Conservation (phyloP, 352 stramenopile genomes). For the Phytophthora syringae region DNA sequence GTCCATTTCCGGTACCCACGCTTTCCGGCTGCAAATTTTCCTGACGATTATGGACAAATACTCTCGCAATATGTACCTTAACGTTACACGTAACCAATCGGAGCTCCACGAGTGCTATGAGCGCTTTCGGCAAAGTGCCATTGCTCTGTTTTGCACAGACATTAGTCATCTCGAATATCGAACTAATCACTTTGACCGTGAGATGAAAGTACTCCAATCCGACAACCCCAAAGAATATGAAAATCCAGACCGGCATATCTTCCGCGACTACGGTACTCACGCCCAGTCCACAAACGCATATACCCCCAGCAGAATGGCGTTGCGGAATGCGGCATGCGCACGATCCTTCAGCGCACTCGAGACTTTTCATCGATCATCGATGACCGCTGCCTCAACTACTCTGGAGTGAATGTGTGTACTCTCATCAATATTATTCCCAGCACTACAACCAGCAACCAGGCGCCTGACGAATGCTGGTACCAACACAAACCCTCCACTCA, state of each 20-base stretch:
- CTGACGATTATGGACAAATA: background rate
- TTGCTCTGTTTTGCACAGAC: background rate
- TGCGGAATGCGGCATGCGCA: conserved; percentile 19
- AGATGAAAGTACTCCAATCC: background rate
- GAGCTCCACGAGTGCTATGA: background rate
- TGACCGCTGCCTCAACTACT: background rate
- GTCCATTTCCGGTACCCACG: conserved; percentile 15
- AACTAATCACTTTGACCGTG: background rate
- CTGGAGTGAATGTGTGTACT: background rate
- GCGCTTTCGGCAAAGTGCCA: background rate
- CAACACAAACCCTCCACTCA: too few species aligned
- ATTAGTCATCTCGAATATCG: background rate
- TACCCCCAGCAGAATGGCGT: conserved; percentile 21
- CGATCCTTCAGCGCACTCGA: conserved; percentile 15
- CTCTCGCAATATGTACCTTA: background rate
- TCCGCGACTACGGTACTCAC: conserved; percentile 5
- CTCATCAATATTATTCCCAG: conserved; percentile 8
- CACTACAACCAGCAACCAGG: too few species aligned
- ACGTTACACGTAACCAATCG: conserved; percentile 3
- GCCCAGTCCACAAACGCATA: conserved; percentile 20
- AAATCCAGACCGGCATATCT: background rate
- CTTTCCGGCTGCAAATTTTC: conserved; percentile 9
- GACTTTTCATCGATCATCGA: conserved; percentile 18
- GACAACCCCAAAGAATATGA: background rate
- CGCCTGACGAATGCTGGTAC: too few species aligned